Percentiles rank a stretch among this genome's conserved stretches.
phyloP scores from a whole-genome alignment of 2,329 filamentous ascomycete genomes.

The Talaromyces funiculosus region DNA sequence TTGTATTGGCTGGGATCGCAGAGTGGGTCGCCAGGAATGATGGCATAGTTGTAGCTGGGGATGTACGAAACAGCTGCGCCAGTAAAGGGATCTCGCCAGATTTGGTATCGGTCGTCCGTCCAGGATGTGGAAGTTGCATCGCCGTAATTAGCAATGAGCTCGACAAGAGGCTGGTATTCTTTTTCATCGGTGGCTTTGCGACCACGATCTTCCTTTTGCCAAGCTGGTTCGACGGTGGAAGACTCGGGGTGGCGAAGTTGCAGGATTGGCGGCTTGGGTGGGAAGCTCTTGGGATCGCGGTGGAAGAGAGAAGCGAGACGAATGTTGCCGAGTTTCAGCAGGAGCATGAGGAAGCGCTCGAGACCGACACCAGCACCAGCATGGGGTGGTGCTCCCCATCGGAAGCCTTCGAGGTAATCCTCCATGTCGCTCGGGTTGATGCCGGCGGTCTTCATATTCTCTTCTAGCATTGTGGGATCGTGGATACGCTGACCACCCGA shows the following conservation, averaged over 20 bases:
- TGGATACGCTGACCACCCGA: conserved; percentile 93
- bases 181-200: conserved; percentile 40
- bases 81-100: conserved; percentile 74
- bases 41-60: conserved; percentile 67
- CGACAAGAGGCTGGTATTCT: conserved; percentile 67
- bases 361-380: conserved; percentile 85
- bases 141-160: conserved; percentile 91
- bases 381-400: conserved; percentile 82
- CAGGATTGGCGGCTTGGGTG: conserved; percentile 56
- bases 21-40: conserved; percentile 81
- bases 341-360: conserved; percentile 79
- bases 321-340: conserved; percentile 83
- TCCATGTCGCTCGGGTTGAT: conserved; percentile 79
- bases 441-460: conserved; percentile 69
- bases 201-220: conserved; percentile 41
- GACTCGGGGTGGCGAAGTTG: conserved; percentile 80
- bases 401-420: conserved; percentile 83
- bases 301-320: conserved; percentile 82
- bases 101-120: conserved; percentile 80
- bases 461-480: conserved; percentile 65
- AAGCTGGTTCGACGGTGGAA: conserved; percentile 68
- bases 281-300: conserved; percentile 81
- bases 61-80: conserved; percentile 84
- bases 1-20: conserved; percentile 73
- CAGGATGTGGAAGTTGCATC: conserved; percentile 92